phyloP scores from a whole-genome alignment of 108 stramenopile genomes.

The Cyclotella choctawhatcheeana region DNA sequence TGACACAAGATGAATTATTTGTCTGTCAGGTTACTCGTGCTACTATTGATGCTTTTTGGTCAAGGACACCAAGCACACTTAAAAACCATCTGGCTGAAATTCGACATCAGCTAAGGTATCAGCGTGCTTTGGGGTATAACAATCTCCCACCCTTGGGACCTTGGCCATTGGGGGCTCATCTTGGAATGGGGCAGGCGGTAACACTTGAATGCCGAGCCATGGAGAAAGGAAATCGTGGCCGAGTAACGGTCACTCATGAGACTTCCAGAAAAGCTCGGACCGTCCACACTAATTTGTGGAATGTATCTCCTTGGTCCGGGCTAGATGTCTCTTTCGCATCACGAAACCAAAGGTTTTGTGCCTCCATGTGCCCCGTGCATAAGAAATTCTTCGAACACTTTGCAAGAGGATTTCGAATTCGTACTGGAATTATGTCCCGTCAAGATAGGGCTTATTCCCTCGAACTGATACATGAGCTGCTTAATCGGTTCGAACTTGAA shows the following conservation, averaged over 20 bases:
- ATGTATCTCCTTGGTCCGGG: neutral
- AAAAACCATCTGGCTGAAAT: neutral
- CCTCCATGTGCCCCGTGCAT: neutral
- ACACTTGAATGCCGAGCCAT: conserved; percentile 2
- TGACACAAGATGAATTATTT: conserved; percentile 11
- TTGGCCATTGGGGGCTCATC: neutral
- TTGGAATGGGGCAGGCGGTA: conserved; percentile 3
- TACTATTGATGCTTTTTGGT: conserved; percentile 19
- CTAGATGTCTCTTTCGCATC: neutral
- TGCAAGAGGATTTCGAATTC: neutral
- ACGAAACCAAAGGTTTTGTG: neutral
- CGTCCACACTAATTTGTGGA: conserved; percentile 10
- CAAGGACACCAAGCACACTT: conserved; percentile 1
- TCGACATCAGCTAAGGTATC: neutral
- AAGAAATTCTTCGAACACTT: neutral
- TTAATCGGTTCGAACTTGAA: neutral
- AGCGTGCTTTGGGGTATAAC: neutral
- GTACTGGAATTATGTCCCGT: neutral
- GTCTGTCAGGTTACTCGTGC: conserved; percentile 1
- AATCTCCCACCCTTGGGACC: conserved; percentile 1
- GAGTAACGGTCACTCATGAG: neutral
- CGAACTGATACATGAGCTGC: neutral
- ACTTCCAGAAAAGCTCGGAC: conserved; percentile 14
- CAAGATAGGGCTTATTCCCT: neutral
- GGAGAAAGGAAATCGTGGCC: neutral